phyloP scores from a whole-genome alignment of 2,329 filamentous ascomycete species.

The Blastomyces silverae region DNA sequence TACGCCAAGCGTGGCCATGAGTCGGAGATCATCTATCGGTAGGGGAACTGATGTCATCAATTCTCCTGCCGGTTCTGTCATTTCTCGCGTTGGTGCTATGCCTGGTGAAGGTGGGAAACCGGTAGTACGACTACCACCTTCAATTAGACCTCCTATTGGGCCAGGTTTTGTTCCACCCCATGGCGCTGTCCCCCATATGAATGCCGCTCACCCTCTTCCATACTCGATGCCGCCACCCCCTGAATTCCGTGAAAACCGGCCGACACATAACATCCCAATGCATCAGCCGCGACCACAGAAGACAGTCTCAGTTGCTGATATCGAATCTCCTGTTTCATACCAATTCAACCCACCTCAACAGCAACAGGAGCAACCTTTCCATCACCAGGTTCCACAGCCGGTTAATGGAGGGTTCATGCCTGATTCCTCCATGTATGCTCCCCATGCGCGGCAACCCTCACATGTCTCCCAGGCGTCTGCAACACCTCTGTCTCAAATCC shows the following conservation, averaged over 20 bases:
- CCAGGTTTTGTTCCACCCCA: slow-evolving; percentile 22
- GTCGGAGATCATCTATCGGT: slow-evolving; percentile 72
- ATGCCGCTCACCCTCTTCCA: slow-evolving; percentile 36
- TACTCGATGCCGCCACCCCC: slow-evolving; percentile 51
- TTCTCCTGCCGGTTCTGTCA: slow-evolving; percentile 72
- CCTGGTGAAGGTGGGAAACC: slow-evolving; percentile 59
- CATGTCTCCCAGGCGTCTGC: slow-evolving; percentile 65
- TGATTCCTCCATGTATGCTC: slow-evolving; percentile 46
- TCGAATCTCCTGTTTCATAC: slow-evolving; percentile 70
- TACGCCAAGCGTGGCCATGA: slow-evolving; percentile 79
- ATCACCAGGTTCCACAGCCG: slow-evolving; percentile 83
- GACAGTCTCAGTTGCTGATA: slow-evolving; percentile 83
- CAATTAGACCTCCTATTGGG: slow-evolving; percentile 33
- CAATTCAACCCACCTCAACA: slow-evolving; percentile 54
- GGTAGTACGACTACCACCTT: slow-evolving; percentile 75
- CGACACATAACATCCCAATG: slow-evolving; percentile 59
- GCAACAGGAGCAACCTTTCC: slow-evolving; percentile 77
- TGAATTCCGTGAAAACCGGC: slow-evolving; percentile 54
- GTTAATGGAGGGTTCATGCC: slow-evolving; percentile 52
- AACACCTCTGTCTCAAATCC: slow-evolving; percentile 84
- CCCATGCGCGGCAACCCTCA: slow-evolving; percentile 61
- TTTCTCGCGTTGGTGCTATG: slow-evolving; percentile 58
- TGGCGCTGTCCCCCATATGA: background rate
- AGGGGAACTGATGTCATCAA: slow-evolving; percentile 66
- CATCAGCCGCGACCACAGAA: slow-evolving; percentile 95